Base-by-base conservation (phyloP, 352 stramenopile genomes). In the Phytopythium sindhum region DNA sequence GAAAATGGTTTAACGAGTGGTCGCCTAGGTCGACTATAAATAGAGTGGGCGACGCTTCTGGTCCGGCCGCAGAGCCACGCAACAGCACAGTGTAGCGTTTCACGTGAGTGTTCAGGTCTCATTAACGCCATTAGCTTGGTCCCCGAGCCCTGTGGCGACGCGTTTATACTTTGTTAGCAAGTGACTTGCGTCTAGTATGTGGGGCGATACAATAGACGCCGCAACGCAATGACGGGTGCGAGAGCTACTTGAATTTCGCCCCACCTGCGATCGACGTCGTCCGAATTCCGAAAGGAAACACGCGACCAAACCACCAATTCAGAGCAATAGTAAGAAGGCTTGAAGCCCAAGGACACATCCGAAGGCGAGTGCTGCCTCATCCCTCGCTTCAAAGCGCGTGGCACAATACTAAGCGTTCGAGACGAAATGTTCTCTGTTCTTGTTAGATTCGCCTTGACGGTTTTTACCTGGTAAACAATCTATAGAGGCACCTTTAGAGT, bases 391-490 rank as follows among this genome's bases (percentile, higher is more conserved):
- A n/a, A n/a, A n/a, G 9, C 31, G 10, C 33, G 33, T 12, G 33
- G 14, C 33, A 12, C 33, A 39, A 39, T 39, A 10, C 33, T n/a
- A n/a, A n/a, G n/a, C n/a, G n/a, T 39, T 39, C 33, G 33, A 12
- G 10, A 39, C 33, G 33, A 39, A 39, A 39, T 14, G 33, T 39
- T 39, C 31, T 8, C 7, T 50, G 42, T 50, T 50, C 42, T 23
- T 37, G 48, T 55, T 55, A 55, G 48, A 55, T 35, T 21, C 17
- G 48, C n/a, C 17, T 55, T 55, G 48, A 55, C 45, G 45, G 45
- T 19, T 52, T 52, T 39, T 11, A 10, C 14, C 14, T 39, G 10
- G 33, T 39, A 39, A 39, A 39, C 33, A 4, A 39, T 15, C 33
- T 10, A 4, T 15, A 2, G 6, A 39, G 14, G 4, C 31, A 4